phyloP scores from a whole-genome alignment of 176 grass and related monocot genomes.

The Phyllostachys edulis region DNA sequence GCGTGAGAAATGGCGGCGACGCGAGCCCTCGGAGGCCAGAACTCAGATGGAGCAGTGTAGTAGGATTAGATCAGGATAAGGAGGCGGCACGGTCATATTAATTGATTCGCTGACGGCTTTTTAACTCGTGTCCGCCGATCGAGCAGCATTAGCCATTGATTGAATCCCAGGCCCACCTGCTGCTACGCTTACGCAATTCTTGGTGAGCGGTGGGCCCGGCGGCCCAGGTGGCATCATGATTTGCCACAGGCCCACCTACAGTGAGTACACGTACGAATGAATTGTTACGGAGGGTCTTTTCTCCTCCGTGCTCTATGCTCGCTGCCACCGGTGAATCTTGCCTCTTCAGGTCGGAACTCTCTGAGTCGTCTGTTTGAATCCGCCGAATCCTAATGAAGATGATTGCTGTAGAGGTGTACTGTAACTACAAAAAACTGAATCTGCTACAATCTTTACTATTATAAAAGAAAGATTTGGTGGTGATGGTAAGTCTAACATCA shows the following conservation, averaged over 20 bases:
- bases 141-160: no score
- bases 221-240: neutral
- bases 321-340: neutral
- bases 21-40: neutral
- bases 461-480: no score
- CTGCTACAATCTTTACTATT: no score
- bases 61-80: neutral
- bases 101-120: neutral
- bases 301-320: neutral
- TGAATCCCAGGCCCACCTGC: neutral
- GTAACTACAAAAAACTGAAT: no score
- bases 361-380: no score
- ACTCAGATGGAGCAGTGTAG: no score
- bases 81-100: no score
- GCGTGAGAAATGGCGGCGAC: conserved; percentile 7
- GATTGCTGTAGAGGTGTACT: no score
- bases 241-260: neutral
- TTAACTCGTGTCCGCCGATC: no score
- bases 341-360: neutral
- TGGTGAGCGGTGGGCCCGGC: neutral
- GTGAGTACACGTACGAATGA: neutral
- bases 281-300: neutral
- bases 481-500: no score
- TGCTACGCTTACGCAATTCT: neutral
- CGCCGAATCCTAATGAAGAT: no score